phyloP scores from a whole-genome alignment of 768 basidiomycete genomes.

The Pilatotrama ljubarskyi region DNA sequence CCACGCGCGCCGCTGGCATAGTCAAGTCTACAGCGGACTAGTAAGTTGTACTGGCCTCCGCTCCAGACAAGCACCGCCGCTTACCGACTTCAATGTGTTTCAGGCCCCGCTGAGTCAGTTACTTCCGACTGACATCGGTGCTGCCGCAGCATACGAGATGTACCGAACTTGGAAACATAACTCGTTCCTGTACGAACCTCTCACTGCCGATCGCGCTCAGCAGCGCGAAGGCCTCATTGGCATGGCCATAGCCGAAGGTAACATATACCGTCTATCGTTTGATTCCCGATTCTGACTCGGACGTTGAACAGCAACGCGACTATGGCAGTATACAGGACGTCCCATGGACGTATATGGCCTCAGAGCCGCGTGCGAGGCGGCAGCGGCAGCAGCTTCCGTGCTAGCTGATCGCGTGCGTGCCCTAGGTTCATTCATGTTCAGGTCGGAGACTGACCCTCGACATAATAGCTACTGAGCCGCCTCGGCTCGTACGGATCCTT shows the following conservation, averaged over 20 bases:
- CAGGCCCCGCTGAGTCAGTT: conserved; percentile 54
- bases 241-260: conserved; percentile 72
- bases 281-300: background rate
- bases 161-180: conserved; percentile 63
- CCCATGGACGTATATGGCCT: conserved; percentile 47
- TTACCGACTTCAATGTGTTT: background rate
- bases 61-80: background rate
- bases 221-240: conserved; percentile 69
- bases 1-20: conserved; percentile 66
- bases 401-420: conserved; percentile 19
- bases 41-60: conserved; percentile 33
- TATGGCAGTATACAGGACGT: conserved; percentile 53
- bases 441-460: background rate
- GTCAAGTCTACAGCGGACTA: conserved; percentile 60
- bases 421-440: background rate
- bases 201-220: conserved; percentile 55
- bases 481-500: background rate
- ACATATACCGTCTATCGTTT: background rate
- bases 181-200: conserved; percentile 50
- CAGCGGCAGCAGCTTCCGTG: conserved; percentile 57
- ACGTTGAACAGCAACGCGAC: conserved; percentile 46
- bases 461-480: background rate
- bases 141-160: conserved; percentile 78
- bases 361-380: conserved; percentile 57
- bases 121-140: conserved; percentile 62